Percentiles rank a stretch among this genome's conserved stretches.
phyloP scores from a whole-genome alignment of 2,329 filamentous ascomycete species.

The Cyanodermella asteris region DNA sequence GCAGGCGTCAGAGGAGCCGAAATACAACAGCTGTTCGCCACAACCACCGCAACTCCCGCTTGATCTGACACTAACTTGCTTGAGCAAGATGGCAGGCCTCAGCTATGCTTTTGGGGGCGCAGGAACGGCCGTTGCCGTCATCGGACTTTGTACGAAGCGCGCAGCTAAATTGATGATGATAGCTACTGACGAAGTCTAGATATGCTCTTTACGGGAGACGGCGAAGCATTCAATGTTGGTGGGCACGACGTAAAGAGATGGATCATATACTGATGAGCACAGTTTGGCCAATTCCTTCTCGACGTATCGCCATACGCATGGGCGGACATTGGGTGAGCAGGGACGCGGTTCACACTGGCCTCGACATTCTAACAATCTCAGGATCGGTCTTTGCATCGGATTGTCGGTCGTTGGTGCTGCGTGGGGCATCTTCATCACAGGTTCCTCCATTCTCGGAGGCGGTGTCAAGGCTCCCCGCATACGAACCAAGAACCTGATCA shows the following conservation, averaged over 20 bases:
- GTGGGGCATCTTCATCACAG: conserved; percentile 98
- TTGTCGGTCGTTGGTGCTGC: conserved; percentile 90
- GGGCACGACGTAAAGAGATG: conserved; percentile 10
- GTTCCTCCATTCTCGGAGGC: conserved; percentile 87
- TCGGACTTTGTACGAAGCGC: conserved; percentile 53
- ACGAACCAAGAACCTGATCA: conserved; percentile 97
- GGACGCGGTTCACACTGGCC: too few relatives aligned
- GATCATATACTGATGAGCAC: too few relatives aligned
- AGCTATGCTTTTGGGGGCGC: conserved; percentile 48
- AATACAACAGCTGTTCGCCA: not conserved
- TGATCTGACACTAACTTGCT: not conserved
- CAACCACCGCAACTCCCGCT: not conserved
- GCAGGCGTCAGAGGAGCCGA: not conserved
- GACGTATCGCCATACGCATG: conserved; percentile 84
- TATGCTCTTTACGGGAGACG: conserved; percentile 94
- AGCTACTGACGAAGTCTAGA: conserved; percentile 32
- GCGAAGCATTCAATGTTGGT: conserved; percentile 78
- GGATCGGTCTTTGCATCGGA: conserved; percentile 85
- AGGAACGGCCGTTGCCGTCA: conserved; percentile 44
- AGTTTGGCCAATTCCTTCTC: conserved; percentile 88
- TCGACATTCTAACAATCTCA: too few relatives aligned
- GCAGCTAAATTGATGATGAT: conserved; percentile 3
- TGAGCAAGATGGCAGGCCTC: conserved; percentile 29
- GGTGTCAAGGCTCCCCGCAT: conserved; percentile 94
- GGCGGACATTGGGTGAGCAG: too few relatives aligned